Evolutionary conservation across 2,329 filamentous ascomycete species (phyloP).

Genomic region (Clonostachys byssicola): DNA sequence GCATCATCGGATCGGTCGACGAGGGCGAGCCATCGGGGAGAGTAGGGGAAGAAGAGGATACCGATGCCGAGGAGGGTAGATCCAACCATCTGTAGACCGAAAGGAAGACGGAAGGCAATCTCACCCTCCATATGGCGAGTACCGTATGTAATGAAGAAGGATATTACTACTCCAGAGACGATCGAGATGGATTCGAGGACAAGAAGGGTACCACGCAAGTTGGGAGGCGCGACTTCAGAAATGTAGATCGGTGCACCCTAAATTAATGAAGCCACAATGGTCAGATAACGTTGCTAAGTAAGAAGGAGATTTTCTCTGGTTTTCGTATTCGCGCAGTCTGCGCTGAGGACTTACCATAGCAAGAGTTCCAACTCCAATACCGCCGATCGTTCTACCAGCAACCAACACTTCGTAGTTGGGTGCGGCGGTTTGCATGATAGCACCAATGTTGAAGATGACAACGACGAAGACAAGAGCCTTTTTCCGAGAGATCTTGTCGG

Average conservation of each 20-base stretch:
- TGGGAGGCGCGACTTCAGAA: slow-evolving; percentile 25
- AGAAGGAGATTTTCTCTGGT: too few species aligned
- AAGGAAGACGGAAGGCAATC: slow-evolving; percentile 39
- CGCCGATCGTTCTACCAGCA: slow-evolving; percentile 17
- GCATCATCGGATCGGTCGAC: slow-evolving; percentile 30
- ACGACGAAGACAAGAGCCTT: slow-evolving; percentile 30
- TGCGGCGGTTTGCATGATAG: slow-evolving; percentile 27
- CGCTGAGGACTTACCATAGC: slow-evolving; percentile 9
- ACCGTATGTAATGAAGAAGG: slow-evolving; percentile 51
- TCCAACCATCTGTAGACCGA: slow-evolving; percentile 30
- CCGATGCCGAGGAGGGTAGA: slow-evolving; percentile 19
- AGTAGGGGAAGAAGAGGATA: slow-evolving; percentile 39
- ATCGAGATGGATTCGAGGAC: slow-evolving; percentile 46
- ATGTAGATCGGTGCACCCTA: slow-evolving; percentile 19
- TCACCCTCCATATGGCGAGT: slow-evolving; percentile 35
- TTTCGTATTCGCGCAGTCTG: too few species aligned
- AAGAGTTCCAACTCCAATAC: slow-evolving; percentile 19
- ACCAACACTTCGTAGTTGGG: slow-evolving; percentile 17
- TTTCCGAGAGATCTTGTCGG: slow-evolving; percentile 35
- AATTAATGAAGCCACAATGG: too few species aligned
- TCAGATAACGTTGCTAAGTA: too few species aligned
- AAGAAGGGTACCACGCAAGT: slow-evolving; percentile 31
- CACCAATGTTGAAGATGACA: slow-evolving; percentile 33
- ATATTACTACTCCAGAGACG: slow-evolving; percentile 45
- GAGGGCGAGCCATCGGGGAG: slow-evolving; percentile 37